phyloP scores from a whole-genome alignment of 805 yeast genomes.

The Candida saitoana region DNA sequence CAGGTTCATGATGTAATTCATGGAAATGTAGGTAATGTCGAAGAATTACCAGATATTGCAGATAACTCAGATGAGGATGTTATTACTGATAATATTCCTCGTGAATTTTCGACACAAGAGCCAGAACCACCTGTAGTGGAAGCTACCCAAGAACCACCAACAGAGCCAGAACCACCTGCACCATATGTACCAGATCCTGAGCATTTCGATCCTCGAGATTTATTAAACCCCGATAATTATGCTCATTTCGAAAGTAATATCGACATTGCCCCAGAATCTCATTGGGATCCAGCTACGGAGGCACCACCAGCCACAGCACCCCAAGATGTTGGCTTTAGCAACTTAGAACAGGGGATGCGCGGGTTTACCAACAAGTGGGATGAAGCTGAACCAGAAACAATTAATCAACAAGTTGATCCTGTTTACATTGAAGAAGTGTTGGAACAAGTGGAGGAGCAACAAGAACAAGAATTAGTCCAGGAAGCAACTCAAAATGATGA shows the following conservation, averaged over 20 bases:
- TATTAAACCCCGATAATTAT: slow-evolving; percentile 30
- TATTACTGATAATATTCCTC: not conserved
- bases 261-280: slow-evolving; percentile 16
- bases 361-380: slow-evolving; percentile 28
- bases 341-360: slow-evolving; percentile 14
- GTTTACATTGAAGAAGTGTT: not conserved
- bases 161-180: not conserved
- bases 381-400: slow-evolving; percentile 3
- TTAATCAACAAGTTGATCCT: not conserved
- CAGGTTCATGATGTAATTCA: slow-evolving; percentile 19
- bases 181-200: not conserved
- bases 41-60: not conserved
- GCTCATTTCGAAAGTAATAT: slow-evolving; percentile 15
- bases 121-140: no score
- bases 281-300: slow-evolving; percentile 44
- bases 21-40: slow-evolving; percentile 5
- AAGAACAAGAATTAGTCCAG: not conserved
- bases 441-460: not conserved
- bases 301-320: slow-evolving; percentile 34
- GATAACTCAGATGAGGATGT: not conserved
- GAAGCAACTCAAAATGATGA: not conserved
- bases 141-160: no score
- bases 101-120: no score
- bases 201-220: slow-evolving; percentile 14
- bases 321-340: slow-evolving; percentile 1